Conservation (phyloP, 371 early-diverging fungal species). For the Mortierella sp. region DNA sequence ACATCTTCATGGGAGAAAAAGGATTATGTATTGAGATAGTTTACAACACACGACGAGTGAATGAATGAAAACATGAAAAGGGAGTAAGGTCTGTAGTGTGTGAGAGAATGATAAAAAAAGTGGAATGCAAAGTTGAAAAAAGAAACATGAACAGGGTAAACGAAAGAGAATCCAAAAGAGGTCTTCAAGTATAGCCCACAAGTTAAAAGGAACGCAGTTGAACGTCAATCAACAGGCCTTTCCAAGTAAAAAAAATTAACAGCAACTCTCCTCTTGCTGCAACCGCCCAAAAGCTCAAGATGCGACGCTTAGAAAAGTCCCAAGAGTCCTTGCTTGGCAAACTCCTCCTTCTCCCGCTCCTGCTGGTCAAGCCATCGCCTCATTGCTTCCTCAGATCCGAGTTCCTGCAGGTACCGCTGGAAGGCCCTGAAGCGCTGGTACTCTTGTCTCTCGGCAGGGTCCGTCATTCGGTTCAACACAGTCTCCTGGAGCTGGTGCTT, state of each 20-base stretch:
- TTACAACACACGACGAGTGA: not conserved
- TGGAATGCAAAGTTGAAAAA: not conserved
- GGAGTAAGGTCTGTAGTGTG: not conserved
- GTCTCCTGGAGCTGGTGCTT: constrained; percentile 21
- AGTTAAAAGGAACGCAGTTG: not conserved
- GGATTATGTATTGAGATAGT: constrained; percentile 5
- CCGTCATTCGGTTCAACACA: constrained; percentile 31
- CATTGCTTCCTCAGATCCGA: constrained; percentile 32
- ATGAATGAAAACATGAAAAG: not conserved
- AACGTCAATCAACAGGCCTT: not conserved
- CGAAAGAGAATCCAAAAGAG: not conserved
- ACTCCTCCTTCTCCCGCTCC: constrained; percentile 31
- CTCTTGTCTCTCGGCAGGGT: constrained; percentile 41
- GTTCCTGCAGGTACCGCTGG: constrained; percentile 33
- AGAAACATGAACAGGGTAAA: not conserved
- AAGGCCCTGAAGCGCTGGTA: constrained; percentile 47
- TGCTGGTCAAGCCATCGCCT: constrained; percentile 37
- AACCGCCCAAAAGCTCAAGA: not conserved
- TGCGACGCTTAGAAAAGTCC: not conserved
- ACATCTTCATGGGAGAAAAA: not conserved
- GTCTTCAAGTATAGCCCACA: not conserved
- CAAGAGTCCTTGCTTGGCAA: constrained; percentile 34
- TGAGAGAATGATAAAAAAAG: not conserved
- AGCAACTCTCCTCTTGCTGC: not conserved
- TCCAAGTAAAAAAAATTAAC: not conserved